Evolutionary conservation across 495 filamentous ascomycete species (phyloP).

Genomic region (Trichoderma virens): DNA sequence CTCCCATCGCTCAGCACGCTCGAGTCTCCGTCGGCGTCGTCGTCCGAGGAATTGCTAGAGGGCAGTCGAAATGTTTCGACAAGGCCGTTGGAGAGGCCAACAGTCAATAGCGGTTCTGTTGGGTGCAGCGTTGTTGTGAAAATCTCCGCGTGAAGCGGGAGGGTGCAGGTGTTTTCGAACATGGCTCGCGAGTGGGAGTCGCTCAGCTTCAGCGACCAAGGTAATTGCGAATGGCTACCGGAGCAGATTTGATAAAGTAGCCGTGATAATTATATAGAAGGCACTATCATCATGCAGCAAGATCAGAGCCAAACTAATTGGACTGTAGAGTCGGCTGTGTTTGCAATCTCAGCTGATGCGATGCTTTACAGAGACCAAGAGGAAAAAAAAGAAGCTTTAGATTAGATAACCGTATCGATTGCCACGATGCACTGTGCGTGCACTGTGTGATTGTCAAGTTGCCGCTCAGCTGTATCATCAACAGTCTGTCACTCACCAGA

Average conservation of each 20-base stretch:
- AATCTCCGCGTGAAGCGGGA: constrained; percentile 77
- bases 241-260: not conserved
- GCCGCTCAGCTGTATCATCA: too few relatives aligned
- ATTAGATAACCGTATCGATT: constrained; percentile 3
- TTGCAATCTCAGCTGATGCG: not conserved
- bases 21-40: constrained; percentile 34
- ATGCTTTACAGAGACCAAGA: not conserved
- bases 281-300: not conserved
- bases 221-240: not conserved
- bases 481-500: too few relatives aligned
- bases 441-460: not conserved
- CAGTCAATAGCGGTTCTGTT: constrained; percentile 68
- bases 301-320: too few relatives aligned
- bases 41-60: constrained; percentile 38
- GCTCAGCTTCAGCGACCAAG: not conserved
- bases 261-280: not conserved
- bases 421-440: not conserved
- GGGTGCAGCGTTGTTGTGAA: constrained; percentile 88
- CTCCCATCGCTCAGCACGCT: constrained; percentile 53
- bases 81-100: constrained; percentile 77
- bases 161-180: constrained; percentile 85
- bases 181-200: constrained; percentile 16
- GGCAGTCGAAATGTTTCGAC: constrained; percentile 75
- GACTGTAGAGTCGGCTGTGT: too few relatives aligned
- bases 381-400: not conserved